Evolutionary conservation across 306 rosid species (phyloP).

Genomic region (Erythrophleum fordii): DNA sequence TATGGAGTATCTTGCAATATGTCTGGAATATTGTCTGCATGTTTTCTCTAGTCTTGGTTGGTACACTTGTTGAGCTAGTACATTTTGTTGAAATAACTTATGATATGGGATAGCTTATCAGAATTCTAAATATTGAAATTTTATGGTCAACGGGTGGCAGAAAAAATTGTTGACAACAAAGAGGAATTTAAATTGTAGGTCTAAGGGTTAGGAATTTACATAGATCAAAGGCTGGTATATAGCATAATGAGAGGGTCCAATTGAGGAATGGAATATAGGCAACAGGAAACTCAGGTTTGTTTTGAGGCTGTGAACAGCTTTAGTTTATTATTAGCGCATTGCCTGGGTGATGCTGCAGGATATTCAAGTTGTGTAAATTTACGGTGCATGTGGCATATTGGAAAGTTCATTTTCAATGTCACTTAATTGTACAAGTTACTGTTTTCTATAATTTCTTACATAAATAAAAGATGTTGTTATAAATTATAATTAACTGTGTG

Average conservation of each 20-base stretch:
- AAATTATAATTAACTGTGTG: neutral
- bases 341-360: neutral
- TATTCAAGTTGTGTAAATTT: neutral
- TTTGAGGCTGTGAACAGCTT: slow-evolving; percentile 14
- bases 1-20: neutral
- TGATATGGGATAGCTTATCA: neutral
- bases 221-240: neutral
- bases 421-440: neutral
- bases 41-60: neutral
- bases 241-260: neutral
- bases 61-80: slow-evolving; percentile 3
- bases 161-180: neutral
- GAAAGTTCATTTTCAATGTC: neutral
- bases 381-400: neutral
- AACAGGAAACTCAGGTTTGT: neutral
- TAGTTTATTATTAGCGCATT: neutral
- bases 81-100: neutral
- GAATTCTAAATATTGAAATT: neutral
- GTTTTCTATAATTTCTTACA: no score
- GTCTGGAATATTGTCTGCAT: neutral
- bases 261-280: neutral
- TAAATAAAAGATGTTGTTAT: neutral
- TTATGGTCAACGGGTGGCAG: neutral
- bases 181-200: neutral
- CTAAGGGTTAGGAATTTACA: neutral